Evolutionary conservation across 179 eudicot genomes (phyloP).

Genomic region (Beta lomatogona): DNA sequence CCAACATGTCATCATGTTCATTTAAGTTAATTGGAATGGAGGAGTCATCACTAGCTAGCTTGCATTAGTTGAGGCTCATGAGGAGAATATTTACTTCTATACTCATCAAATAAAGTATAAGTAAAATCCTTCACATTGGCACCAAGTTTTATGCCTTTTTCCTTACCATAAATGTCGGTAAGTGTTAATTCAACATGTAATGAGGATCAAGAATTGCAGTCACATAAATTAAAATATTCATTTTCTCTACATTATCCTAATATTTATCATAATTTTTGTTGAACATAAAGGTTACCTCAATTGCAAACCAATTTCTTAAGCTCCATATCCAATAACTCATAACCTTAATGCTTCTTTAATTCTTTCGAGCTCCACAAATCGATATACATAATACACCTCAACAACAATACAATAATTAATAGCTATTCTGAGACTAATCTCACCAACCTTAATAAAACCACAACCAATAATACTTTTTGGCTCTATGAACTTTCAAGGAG

Average conservation of each 20-base stretch:
- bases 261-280: too few species aligned
- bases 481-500: too few species aligned
- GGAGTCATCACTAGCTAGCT: neutral
- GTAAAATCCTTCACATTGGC: neutral
- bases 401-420: too few species aligned
- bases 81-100: neutral
- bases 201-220: slow-evolving; percentile 2
- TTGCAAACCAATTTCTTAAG: too few species aligned
- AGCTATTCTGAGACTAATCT: too few species aligned
- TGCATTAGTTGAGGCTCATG: neutral
- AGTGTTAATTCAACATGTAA: neutral
- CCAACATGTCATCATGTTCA: neutral
- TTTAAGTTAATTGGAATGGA: neutral
- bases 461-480: too few species aligned
- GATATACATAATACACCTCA: too few species aligned
- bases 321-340: too few species aligned
- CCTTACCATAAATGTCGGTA: neutral
- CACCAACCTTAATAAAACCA: too few species aligned
- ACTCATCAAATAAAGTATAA: neutral
- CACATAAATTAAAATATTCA: slow-evolving; percentile 8
- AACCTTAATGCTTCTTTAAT: too few species aligned
- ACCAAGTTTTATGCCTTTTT: neutral
- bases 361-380: too few species aligned
- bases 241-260: slow-evolving; percentile 6
- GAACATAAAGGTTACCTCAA: too few species aligned